Conservation (phyloP, 805 yeast species). For the Candida germanica region DNA sequence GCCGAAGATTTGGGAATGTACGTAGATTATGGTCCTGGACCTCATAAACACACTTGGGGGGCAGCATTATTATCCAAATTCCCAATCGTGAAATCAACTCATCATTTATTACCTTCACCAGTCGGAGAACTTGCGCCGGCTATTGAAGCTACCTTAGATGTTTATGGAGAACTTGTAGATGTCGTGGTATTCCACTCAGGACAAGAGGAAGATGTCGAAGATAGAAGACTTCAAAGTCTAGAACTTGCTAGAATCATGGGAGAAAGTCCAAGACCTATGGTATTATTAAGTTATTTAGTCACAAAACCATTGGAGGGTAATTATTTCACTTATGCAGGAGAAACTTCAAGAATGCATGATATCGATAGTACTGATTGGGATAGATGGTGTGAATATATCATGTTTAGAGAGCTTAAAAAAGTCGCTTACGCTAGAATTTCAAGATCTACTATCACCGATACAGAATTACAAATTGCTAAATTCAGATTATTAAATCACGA, state of each 20-base stretch:
- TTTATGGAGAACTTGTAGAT: slow-evolving; percentile 83
- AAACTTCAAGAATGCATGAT: slow-evolving; percentile 82
- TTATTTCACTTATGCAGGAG: slow-evolving; percentile 87
- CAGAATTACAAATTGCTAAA: slow-evolving; percentile 94
- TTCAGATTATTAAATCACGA: slow-evolving; percentile 55
- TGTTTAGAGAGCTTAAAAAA: slow-evolving; percentile 82
- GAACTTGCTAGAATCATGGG: slow-evolving; percentile 80
- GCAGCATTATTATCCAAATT: slow-evolving; percentile 87
- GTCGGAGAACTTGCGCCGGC: slow-evolving; percentile 99
- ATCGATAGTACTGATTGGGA: slow-evolving; percentile 93
- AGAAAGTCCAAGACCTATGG: slow-evolving; percentile 73
- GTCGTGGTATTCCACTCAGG: slow-evolving; percentile 97
- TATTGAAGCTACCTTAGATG: slow-evolving; percentile 90
- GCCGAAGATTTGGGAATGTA: slow-evolving; percentile 95
- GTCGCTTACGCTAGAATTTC: slow-evolving; percentile 92
- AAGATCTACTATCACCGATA: slow-evolving; percentile 91
- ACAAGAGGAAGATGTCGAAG: slow-evolving; percentile 96
- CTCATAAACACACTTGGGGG: slow-evolving; percentile 98
- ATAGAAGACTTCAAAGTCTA: slow-evolving; percentile 80
- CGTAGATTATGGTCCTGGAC: slow-evolving; percentile 96
- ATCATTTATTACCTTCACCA: slow-evolving; percentile 91
- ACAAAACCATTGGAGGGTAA: slow-evolving; percentile 86
- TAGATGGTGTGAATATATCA: slow-evolving; percentile 97
- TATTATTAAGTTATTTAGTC: slow-evolving; percentile 85
- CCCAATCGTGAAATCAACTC: slow-evolving; percentile 88